Percentiles rank a stretch among this genome's conserved stretches.
phyloP scores from a whole-genome alignment of 176 grass and related monocot species.

The Otatea glauca region DNA sequence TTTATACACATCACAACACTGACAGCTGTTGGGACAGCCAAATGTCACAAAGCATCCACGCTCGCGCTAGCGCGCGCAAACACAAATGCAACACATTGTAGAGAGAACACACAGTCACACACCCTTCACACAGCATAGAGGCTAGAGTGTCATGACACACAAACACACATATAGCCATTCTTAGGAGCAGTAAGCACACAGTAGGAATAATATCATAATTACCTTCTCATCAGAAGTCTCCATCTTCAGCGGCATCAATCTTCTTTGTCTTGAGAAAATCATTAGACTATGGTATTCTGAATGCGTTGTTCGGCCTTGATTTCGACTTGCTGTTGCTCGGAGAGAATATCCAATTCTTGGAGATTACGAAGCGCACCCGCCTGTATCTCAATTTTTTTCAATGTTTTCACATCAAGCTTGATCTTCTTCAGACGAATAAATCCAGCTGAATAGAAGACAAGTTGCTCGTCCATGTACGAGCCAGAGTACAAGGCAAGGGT shows the following conservation, averaged over 20 bases:
- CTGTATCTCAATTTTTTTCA: neutral
- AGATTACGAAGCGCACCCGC: neutral
- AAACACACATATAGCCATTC: neutral
- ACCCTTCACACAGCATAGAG: neutral
- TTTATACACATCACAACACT: neutral
- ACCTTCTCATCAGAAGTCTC: neutral
- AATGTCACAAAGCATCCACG: neutral
- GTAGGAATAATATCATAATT: neutral
- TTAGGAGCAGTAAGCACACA: neutral
- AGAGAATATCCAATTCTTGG: neutral
- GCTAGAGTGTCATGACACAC: neutral
- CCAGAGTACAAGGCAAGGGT: neutral
- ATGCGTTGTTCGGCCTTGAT: neutral
- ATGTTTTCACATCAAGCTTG: neutral
- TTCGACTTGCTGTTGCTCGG: neutral
- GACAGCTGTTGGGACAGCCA: neutral
- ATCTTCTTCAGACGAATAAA: neutral
- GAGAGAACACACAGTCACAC: neutral
- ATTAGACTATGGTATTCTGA: neutral
- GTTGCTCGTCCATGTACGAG: constrained; percentile 10
- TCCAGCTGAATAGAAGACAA: neutral
- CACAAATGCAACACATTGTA: neutral
- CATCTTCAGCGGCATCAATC: neutral
- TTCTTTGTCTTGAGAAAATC: neutral
- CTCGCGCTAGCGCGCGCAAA: no score